Evolutionary conservation across 768 basidiomycete genomes (phyloP).

Genomic region (Polyporus arcularius): DNA sequence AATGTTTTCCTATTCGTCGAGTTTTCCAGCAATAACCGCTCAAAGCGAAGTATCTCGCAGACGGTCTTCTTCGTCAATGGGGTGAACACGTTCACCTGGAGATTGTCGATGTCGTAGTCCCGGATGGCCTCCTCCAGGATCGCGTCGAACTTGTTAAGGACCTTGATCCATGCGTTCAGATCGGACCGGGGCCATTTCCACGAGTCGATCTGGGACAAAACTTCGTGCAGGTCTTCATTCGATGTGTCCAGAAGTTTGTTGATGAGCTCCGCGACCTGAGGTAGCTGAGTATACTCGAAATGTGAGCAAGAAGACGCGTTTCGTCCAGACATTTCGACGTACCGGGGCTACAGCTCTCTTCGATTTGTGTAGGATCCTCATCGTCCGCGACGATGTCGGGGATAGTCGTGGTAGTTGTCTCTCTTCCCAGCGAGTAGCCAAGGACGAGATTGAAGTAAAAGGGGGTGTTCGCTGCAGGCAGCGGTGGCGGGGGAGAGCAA

Average conservation of each 20-base stretch:
- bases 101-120: conserved; percentile 83
- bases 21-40: conserved; percentile 90
- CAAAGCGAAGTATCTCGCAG: conserved; percentile 84
- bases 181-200: conserved; percentile 98
- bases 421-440: neutral
- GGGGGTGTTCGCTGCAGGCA: conserved; percentile 2
- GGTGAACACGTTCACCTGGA: conserved; percentile 80
- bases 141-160: conserved; percentile 93
- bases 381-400: conserved; percentile 33
- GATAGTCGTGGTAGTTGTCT: neutral
- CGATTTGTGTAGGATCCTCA: conserved; percentile 88
- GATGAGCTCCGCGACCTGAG: conserved; percentile 82
- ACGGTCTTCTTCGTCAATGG: conserved; percentile 72
- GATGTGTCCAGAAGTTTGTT: conserved; percentile 63
- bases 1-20: conserved; percentile 98
- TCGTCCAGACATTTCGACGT: conserved; percentile 32
- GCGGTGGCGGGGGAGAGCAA: conserved; percentile 12
- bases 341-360: conserved; percentile 82
- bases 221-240: conserved; percentile 68
- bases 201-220: conserved; percentile 66
- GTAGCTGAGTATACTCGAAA: conserved; percentile 50
- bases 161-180: conserved; percentile 94
- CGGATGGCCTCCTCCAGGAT: conserved; percentile 82
- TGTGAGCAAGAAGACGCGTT: conserved; percentile 17
- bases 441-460: neutral